Evolutionary conservation across 176 grass and related monocot genomes (phyloP), one percentile per base, ranked within the genome.

Genomic region (Lolium perenne): DNA sequence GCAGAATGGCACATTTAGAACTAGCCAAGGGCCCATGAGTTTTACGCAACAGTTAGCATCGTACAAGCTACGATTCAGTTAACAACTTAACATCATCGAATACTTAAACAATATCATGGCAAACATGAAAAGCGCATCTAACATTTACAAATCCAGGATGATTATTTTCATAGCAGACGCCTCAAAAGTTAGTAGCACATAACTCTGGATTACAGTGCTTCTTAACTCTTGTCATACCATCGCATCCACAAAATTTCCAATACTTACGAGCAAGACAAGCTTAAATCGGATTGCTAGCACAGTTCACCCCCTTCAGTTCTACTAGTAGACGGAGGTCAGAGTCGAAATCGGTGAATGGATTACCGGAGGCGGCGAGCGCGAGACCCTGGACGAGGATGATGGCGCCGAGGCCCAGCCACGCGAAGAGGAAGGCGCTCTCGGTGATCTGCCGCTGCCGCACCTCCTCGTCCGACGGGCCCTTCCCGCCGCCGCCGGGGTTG

Each of bases 361-460:
- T 86, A 95, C 96, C 93, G 9, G 96, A 92, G 50, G 93, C 96
- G 46, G 96, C 91, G 25, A 98, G 91, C 7, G 90, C 90, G 63
- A 98, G 15, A 73, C 96, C 96, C 87, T 98, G 93, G 10, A 91
- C 29, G 23, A 98, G 90, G 73, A 98, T 98, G 16, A 98, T 61
- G 20, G n/a, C 45, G 26, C 93, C 96, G n/a, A 98, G 94, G 17
- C 90, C 92, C 1, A 94, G 75, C 96, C 96, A 98, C 6, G 93
- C 57, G 82, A 98, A 86, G 32, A 98, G 90, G 78, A 98, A 98
- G 32, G 93, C 86, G 84, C 92, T 93, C 90, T 98, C 93, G 46
- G 87, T 94, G 41, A 43, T 86, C 76, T 86, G 83, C 81, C 55
- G 86, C 73, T 83, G 85, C 85, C 90, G 80, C 35, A 85, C 60